Base-by-base conservation (phyloP, 2,329 filamentous ascomycete genomes). In the Anthostomella pinea region DNA sequence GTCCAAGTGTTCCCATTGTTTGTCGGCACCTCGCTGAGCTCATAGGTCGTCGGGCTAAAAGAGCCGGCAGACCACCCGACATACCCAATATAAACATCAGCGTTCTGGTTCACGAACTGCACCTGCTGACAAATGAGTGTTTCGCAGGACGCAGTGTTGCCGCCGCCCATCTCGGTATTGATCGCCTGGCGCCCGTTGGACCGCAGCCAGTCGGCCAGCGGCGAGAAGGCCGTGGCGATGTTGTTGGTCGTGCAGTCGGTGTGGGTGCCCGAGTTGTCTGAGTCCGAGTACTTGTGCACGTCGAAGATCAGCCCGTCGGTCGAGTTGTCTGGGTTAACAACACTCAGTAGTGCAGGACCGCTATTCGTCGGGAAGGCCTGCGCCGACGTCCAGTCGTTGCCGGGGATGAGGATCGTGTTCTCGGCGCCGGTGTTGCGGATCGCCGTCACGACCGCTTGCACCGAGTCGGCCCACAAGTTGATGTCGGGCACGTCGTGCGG, bases 361-460 rank as follows among this genome's bases (percentile, higher is more conserved):
- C 63, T 62, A 17, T 60, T 56, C 2, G 52, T 55, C 8, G 66
- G 53, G 43, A 67, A 66, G 1, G 46, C 39, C 6, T 33, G 48
- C 1, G 65, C 64, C 6, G 54, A 56, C 0, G 67, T 66, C 45
- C 57, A 77, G 37, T 66, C 65, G 9, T 64, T 72, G 5, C 74
- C 74, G 1, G 74, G 72, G 4, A 78, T 58, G 8, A 77, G 57
- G 35, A 77, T 72, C 37, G 65, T 62, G 39, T 75, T 41, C 21
- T 34, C 22, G 3, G 41, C 41, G 26, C 39, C 26, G 8, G 39
- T 35, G 13, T 48, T 18, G 21, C 46, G 44, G 30, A 49, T 49
- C 8, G 46, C 46, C 3, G 41, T 45, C 18, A 49, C 46, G 10
- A 42, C 46, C 1, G 66, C 64, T 49, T 77, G 74, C 8, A 70